phyloP scores from a whole-genome alignment of 2,329 filamentous ascomycete genomes.

The Ceratocystis alfenasii region DNA sequence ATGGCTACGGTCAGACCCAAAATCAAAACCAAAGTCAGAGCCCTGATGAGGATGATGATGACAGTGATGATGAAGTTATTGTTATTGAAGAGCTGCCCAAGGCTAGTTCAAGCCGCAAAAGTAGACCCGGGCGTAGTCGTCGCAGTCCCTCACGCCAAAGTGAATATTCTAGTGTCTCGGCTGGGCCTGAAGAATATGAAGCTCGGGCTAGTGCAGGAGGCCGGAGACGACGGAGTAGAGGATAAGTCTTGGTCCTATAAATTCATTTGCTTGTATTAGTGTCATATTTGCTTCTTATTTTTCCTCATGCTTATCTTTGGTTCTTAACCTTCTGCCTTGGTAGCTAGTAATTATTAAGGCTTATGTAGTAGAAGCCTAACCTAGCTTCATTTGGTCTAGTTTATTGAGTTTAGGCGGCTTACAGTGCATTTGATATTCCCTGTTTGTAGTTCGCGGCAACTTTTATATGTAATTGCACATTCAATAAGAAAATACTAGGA shows the following conservation, averaged over 20 bases:
- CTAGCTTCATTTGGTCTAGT: no score
- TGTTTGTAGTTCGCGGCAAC: no score
- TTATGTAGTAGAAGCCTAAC: no score
- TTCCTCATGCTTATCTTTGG: not conserved
- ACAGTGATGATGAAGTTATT: conserved; percentile 12
- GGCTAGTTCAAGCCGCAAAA: not conserved
- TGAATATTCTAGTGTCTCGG: conserved; percentile 16
- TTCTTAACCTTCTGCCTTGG: not conserved
- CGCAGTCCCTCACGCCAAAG: conserved; percentile 15
- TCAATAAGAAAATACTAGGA: no score
- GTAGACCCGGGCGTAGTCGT: not conserved
- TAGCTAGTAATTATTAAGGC: no score
- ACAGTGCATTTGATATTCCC: no score
- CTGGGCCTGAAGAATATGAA: conserved; percentile 8
- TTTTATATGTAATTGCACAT: no score
- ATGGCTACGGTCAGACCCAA: not conserved
- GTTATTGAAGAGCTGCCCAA: conserved; percentile 10
- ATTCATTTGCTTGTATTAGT: not conserved
- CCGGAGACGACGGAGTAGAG: conserved; percentile 9
- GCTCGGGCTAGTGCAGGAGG: not conserved
- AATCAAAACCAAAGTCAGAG: not conserved
- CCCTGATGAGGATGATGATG: not conserved
- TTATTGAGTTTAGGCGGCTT: no score
- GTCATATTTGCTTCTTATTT: conserved; percentile 8
- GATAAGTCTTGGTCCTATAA: not conserved